Conservation (phyloP, 116 monocot genomes). For the Dioscorea cayenensis region DNA sequence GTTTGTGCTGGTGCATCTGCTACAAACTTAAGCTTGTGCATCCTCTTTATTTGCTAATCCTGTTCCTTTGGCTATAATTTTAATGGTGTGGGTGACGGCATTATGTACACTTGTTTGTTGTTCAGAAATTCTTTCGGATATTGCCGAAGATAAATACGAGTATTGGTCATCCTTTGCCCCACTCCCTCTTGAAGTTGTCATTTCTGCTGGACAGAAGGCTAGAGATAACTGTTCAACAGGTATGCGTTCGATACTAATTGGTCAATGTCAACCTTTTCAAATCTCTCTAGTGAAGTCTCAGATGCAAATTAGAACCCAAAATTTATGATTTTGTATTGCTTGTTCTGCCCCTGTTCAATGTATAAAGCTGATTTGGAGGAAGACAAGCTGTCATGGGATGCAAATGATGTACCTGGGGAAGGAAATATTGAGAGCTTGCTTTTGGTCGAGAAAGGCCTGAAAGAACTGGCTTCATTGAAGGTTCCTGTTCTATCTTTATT, state of each 20-base stretch:
- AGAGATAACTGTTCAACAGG: constrained; percentile 43
- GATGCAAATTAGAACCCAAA: not conserved
- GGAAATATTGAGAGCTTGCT: constrained; percentile 76
- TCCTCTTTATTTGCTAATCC: no score
- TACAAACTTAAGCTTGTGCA: no score
- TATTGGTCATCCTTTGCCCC: constrained; percentile 72
- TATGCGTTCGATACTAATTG: constrained; percentile 6
- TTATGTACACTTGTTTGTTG: not conserved
- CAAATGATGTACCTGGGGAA: constrained; percentile 51
- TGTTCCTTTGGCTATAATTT: no score
- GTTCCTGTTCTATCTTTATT: constrained; percentile 17
- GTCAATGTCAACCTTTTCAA: not conserved
- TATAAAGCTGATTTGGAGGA: constrained; percentile 24
- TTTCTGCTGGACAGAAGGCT: constrained; percentile 64
- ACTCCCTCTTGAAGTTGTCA: constrained; percentile 45
- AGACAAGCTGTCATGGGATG: constrained; percentile 20
- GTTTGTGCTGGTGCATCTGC: no score
- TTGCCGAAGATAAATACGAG: constrained; percentile 62
- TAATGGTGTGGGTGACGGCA: no score
- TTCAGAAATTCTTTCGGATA: constrained; percentile 54
- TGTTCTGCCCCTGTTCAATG: constrained; percentile 13
- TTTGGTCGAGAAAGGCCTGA: constrained; percentile 77
- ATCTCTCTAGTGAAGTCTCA: not conserved
- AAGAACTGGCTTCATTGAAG: constrained; percentile 74
- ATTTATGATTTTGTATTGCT: constrained; percentile 1